Evolutionary conservation across 148 eudicot genomes (phyloP), one percentile per base, ranked within the genome.

Genomic region (Spergularia marina): DNA sequence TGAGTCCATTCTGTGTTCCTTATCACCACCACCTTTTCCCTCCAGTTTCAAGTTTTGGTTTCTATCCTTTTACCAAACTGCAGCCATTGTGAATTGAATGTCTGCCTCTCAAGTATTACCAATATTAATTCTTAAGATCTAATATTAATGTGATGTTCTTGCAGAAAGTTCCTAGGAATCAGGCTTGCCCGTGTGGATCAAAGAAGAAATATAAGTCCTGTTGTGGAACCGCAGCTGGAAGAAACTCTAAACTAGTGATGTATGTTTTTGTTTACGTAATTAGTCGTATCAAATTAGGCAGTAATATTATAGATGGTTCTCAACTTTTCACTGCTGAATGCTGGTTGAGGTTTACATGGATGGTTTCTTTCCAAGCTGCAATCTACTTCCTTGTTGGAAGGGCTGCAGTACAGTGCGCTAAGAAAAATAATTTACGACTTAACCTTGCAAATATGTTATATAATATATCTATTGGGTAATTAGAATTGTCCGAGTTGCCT

Each of bases 191-290:
- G 17, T 91, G 97, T 83, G 97, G 97, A 74, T 94, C 98, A 67
- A 90, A 91, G 83, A 91, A 91, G 86, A 94, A 91, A 79, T 89
- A 90, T 82, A 94, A 94, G 88, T 82, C 91, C 68, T 94, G 98
- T 82, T 94, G 98, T 83, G 98, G 97, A 68, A 36, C 95, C 71
- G 89, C 83, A 76, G 79, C 87, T 12, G 89, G 87, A 53, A 90
- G 74, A 80, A 78, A 88, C 74, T 76, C 85, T 41, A 87, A 84
- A 81, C 68, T 83, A 70, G 62, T 77, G 68, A 59, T 59, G 95
- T 90, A 90, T 81, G 94, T 23, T 76, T 75, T 73, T 79, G 57
- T 18, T 8, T 39, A 17, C 55, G 53, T 25, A 55, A 12, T 40
- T 47, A 34, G 47, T 54, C 5, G 21, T 10, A 47, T 73, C 14